Conservation (phyloP, 1,284 basidiomycete genomes). For the Naganishia liquefaciens region DNA sequence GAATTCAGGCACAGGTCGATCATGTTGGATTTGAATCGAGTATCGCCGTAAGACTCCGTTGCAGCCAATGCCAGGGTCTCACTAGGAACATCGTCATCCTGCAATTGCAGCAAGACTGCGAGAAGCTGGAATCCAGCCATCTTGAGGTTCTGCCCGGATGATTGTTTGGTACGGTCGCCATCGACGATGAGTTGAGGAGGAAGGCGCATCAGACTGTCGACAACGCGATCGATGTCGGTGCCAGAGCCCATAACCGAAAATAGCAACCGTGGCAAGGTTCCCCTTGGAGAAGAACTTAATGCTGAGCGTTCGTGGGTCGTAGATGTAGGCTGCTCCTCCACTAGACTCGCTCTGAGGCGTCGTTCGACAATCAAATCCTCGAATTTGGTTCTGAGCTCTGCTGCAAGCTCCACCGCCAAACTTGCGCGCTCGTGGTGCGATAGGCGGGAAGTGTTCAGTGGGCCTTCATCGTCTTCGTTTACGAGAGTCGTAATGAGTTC, state of each 20-base stretch:
- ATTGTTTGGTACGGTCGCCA: constrained; percentile 23
- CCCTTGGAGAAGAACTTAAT: not conserved
- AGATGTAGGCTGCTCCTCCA: not conserved
- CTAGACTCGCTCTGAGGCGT: constrained; percentile 2
- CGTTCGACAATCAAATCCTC: constrained; percentile 18
- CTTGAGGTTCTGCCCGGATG: constrained; percentile 22
- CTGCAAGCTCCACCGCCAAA: constrained; percentile 8
- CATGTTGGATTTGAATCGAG: constrained; percentile 8
- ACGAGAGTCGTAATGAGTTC: constrained; percentile 18
- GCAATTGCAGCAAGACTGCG: constrained; percentile 13
- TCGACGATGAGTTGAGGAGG: constrained; percentile 8
- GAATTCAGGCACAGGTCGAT: constrained; percentile 19
- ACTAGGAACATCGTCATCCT: not conserved
- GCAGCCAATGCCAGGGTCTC: not conserved
- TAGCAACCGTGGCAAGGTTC: not conserved
- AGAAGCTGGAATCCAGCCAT: constrained; percentile 21
- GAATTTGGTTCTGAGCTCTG: constrained; percentile 2
- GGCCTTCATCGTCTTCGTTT: constrained; percentile 1
- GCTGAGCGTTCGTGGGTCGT: not conserved
- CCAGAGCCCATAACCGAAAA: not conserved
- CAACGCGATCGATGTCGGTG: not conserved
- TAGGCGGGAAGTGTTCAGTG: not conserved
- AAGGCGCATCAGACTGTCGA: constrained; percentile 5
- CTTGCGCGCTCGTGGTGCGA: constrained; percentile 17
- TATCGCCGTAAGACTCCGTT: not conserved